phyloP scores from a whole-genome alignment of 768 basidiomycete species.

The Tubosaeta sp. region DNA sequence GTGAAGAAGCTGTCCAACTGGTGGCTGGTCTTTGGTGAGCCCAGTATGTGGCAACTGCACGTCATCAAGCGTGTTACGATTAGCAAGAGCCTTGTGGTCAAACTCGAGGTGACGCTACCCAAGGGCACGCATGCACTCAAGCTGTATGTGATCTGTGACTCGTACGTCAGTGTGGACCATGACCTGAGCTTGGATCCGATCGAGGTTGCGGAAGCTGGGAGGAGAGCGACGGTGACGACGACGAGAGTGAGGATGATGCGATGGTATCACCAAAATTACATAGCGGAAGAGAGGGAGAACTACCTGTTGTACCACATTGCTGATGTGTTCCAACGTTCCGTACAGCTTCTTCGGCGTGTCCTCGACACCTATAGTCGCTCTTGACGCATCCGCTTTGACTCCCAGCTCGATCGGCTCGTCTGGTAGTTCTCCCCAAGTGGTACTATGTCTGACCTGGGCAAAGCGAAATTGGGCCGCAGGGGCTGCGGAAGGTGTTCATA shows the following conservation, averaged over 20 bases:
- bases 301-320: too few relatives aligned
- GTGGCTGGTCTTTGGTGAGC: conserved; percentile 96
- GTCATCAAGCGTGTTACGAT: conserved; percentile 86
- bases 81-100: conserved; percentile 61
- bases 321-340: too few relatives aligned
- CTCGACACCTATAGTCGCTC: too few relatives aligned
- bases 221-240: conserved; percentile 78
- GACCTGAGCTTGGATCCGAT: conserved; percentile 80
- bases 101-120: conserved; percentile 85
- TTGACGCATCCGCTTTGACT: too few relatives aligned
- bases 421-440: conserved; percentile 17
- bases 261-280: too few relatives aligned
- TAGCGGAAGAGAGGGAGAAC: too few relatives aligned
- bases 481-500: conserved; percentile 7
- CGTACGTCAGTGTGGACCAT: conserved; percentile 88
- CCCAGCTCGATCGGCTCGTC: too few relatives aligned
- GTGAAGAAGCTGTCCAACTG: conserved; percentile 88
- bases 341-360: too few relatives aligned
- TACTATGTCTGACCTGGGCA: neutral
- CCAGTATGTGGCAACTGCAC: conserved; percentile 72
- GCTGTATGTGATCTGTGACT: conserved; percentile 90
- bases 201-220: conserved; percentile 89
- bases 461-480: too few relatives aligned
- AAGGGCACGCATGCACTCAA: conserved; percentile 81
- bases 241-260: conserved; percentile 56